Evolutionary conservation across 1,139 yeast species (phyloP).

Genomic region (Candida glucosophila): DNA sequence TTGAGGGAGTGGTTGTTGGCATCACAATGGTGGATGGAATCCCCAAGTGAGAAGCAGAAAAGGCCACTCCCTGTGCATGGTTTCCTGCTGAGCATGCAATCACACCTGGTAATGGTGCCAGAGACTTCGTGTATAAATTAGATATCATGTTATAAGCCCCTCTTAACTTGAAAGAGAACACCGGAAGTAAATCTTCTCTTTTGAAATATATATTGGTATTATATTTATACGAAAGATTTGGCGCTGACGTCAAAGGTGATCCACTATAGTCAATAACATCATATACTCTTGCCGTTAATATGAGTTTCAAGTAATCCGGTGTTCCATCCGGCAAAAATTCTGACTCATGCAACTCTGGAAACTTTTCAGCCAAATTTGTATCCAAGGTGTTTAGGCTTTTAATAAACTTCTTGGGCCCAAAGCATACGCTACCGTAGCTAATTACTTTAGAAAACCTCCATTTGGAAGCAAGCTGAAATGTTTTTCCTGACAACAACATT

Average conservation of each 20-base stretch:
- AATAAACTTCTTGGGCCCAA: too few species aligned
- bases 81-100: slow-evolving; percentile 98
- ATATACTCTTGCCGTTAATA: slow-evolving; percentile 85
- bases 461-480: too few species aligned
- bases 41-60: slow-evolving; percentile 70
- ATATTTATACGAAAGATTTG: slow-evolving; percentile 62
- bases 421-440: too few species aligned
- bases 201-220: slow-evolving; percentile 71
- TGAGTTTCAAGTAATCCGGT: slow-evolving; percentile 90
- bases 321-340: slow-evolving; percentile 53
- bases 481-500: too few species aligned
- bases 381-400: too few species aligned
- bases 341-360: slow-evolving; percentile 40
- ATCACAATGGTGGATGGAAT: slow-evolving; percentile 94
- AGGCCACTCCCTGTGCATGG: slow-evolving; percentile 99
- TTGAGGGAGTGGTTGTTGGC: slow-evolving; percentile 97
- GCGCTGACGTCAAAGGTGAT: slow-evolving; percentile 75
- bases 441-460: too few species aligned
- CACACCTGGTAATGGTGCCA: slow-evolving; percentile 73
- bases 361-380: slow-evolving; percentile 18
- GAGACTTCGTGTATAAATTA: slow-evolving; percentile 50
- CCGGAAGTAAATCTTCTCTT: slow-evolving; percentile 91
- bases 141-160: slow-evolving; percentile 98
- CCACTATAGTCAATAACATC: slow-evolving; percentile 78
- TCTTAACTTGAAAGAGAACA: slow-evolving; percentile 88